Percentiles rank a stretch among this genome's conserved stretches.
Evolutionary conservation across 1,284 basidiomycete species (phyloP).

Genomic region (Pterulicium gracile): DNA sequence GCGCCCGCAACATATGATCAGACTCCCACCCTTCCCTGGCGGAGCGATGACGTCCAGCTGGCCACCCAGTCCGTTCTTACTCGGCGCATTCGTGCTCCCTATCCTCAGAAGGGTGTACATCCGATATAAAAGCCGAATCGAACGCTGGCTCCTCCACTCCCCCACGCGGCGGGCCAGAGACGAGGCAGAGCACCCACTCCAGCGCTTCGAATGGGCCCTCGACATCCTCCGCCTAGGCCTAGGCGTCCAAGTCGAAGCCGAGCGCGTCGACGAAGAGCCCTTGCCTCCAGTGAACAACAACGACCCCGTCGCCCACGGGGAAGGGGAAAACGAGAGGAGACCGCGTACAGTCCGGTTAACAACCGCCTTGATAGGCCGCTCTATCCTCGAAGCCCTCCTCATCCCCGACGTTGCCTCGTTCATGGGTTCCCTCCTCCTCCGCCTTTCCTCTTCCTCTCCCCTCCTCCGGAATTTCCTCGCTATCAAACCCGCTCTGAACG

Average conservation of each 20-base stretch:
- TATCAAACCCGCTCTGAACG: conserved; percentile 26
- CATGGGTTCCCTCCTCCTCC: conserved; percentile 52
- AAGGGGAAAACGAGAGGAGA: conserved; percentile 10
- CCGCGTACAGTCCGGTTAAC: conserved; percentile 17
- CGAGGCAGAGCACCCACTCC: too few relatives aligned
- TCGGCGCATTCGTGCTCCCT: not conserved
- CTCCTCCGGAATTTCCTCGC: conserved; percentile 46
- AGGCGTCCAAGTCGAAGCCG: not conserved
- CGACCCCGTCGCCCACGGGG: conserved; percentile 7
- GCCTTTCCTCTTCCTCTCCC: conserved; percentile 35
- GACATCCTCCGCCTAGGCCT: not conserved
- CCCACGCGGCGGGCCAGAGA: conserved; percentile 6
- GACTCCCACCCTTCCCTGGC: conserved; percentile 6
- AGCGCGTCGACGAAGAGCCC: not conserved
- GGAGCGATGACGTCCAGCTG: conserved; percentile 2
- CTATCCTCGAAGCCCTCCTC: conserved; percentile 53
- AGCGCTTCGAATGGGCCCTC: not conserved
- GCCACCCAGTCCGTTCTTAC: conserved; percentile 10
- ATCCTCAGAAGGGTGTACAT: not conserved
- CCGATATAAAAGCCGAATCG: not conserved
- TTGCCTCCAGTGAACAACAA: not conserved
- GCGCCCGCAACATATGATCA: conserved; percentile 11
- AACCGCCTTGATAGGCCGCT: conserved; percentile 48
- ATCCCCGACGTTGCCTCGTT: conserved; percentile 51
- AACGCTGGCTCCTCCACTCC: not conserved